A percentile compares a stretch with the other conserved stretches of the same genome.
phyloP scores from a whole-genome alignment of 257 asterid genomes.

The Solanum pinnatisectum region DNA sequence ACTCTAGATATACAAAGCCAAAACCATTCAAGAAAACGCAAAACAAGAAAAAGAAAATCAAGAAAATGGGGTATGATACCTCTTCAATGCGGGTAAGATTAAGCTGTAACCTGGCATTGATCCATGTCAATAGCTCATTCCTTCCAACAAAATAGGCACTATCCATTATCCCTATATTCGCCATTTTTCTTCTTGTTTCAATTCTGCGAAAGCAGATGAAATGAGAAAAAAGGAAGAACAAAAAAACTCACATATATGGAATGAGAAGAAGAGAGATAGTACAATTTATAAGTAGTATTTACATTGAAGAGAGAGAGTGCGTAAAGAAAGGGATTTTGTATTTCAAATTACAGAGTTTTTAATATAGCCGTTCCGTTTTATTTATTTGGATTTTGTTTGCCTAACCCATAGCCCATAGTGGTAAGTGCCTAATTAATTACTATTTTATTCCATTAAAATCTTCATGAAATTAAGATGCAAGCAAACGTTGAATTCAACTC shows the following conservation, averaged over 20 bases:
- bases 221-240: background rate
- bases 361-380: slow-evolving; percentile 1
- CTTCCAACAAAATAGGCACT: slow-evolving; percentile 88
- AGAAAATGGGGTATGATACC: slow-evolving; percentile 22
- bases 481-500: background rate
- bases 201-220: background rate
- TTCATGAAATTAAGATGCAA: background rate
- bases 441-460: background rate
- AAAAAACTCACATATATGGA: background rate
- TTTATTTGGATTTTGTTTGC: background rate
- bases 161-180: slow-evolving; percentile 88
- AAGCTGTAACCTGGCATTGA: slow-evolving; percentile 73
- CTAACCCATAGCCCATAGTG: background rate
- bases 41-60: background rate
- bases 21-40: background rate
- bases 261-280: background rate
- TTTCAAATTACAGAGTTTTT: slow-evolving; percentile 27
- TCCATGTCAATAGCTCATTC: slow-evolving; percentile 80
- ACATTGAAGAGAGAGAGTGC: background rate
- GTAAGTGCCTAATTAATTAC: background rate
- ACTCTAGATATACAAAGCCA: background rate
- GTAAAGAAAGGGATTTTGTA: slow-evolving; percentile 30
- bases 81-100: slow-evolving; percentile 80
- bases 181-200: slow-evolving; percentile 25
- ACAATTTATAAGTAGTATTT: background rate